Evolutionary conservation across 257 asterid genomes (phyloP), one percentile per base, ranked within the genome.

Genomic region (Capsicum pubescens): DNA sequence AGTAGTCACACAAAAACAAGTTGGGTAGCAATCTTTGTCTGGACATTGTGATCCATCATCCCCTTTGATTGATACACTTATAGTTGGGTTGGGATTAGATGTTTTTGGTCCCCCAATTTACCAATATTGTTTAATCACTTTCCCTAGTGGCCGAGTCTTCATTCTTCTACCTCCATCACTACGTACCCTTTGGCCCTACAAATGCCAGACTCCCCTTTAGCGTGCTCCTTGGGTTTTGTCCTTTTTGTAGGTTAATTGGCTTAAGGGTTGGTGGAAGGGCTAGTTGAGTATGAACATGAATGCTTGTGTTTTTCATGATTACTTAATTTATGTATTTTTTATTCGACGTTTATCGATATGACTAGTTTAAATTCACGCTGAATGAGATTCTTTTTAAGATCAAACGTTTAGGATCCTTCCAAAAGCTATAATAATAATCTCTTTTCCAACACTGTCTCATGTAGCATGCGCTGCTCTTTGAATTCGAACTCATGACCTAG

Each of bases 1-100:
- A 42, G 9, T 10, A n/a, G 11, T 10, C n/a, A 11, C 17, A 19
- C 15, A 59, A 9, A 9, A 85, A 83, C 83, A 8, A 79, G 86
- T 87, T 87, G 87, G 88, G 70, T 83, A 83, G 70, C 64, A 79
- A 88, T 88, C 84, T 87, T 86, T 86, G 94, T 88, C 89, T 67
- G 85, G 59, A 83, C 86, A 82, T 79, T 86, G 87, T 64, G 48
- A 63, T 59, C 21, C 52, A 7, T 85, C 55, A 50, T 3, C 44
- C 44, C 44, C 44, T 39, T 76, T 82, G 88, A 70, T 84, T 39
- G 44, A 86, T 36, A 21, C 48, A 21, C 48, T 67, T 46, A 59
- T 8, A 42, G 56, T 79, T 60, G 74, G 82, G 61, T 80, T 77
- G 83, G 84, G 84, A 83, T 77, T 88, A 85, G 89, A 84, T 81